Evolutionary conservation across 441 rosid species (phyloP), one percentile per base, ranked within the genome.

Genomic region (Dalechampia spathulata): DNA sequence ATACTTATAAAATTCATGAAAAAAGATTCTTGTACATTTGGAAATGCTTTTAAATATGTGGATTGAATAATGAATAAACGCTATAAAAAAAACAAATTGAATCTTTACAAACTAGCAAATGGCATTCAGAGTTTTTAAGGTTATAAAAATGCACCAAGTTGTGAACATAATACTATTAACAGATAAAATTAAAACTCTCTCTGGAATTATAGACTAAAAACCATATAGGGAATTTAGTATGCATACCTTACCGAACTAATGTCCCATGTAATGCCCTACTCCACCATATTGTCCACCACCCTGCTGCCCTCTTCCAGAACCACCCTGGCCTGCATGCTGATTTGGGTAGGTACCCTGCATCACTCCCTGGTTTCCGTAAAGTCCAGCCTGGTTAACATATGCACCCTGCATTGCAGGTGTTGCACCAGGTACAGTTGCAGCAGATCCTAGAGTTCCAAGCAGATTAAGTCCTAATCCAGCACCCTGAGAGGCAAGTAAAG

Each of bases 401-500:
- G 73, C 77, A 68, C 51, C 63, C 57, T 57, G 66, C 58, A 46
- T 56, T 52, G 61, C 71, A 58, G 57, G 43, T 41, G 52, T 59
- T 53, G 58, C 78, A 52, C 59, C 74, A 56, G 72, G 78, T 41
- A 75, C 50, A 46, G 71, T 75, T 44, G 75, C 49, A 45, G 77
- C 73, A 67, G 70, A 39, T 22, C 81, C 73, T 51, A 81, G 55
- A 65, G 86, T 69, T 58, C 96, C 96, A 32, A 89, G 66, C 52
- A 86, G 62, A 56, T 78, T 87, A 12, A 71, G 51, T 28, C 94
- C 97, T 61, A 92, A 61, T 27, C 92, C 97, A 75, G 88, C 84
- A 63, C 97, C 90, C 58, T 86, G 99, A 40, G 88, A 53, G 2
- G 96, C 86, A 55, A 92, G 71, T 65, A 92, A 76, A 0, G 97